Percentiles rank a stretch among this genome's conserved stretches.
These are phyloP conservation scores for Cyphellophora attinorum DNA, from an alignment of 2,329 filamentous ascomycete genomes.

Conservation along the genomic window DNA sequence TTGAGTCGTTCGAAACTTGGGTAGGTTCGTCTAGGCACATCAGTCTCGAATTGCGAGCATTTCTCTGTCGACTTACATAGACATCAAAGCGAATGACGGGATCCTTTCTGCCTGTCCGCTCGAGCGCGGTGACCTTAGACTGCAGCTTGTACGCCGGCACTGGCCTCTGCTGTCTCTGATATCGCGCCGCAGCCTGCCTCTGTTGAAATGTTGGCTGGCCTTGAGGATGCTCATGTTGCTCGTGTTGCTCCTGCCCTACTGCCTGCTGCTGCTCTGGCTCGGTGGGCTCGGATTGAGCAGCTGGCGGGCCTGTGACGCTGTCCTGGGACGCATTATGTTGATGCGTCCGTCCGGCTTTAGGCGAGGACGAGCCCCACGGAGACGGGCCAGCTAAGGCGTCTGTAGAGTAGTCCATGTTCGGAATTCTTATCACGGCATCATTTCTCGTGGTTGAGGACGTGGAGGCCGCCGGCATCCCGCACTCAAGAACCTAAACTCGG, in stretches of 20 bases:
- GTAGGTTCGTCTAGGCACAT: constrained; percentile 97
- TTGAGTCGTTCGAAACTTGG: constrained; percentile 92
- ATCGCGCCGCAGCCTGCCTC: constrained; percentile 33
- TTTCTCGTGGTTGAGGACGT: too few relatives aligned
- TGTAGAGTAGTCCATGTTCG: constrained; percentile 58
- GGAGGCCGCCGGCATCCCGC: too few relatives aligned
- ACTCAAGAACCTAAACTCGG: too few relatives aligned
- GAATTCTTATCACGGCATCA: too few relatives aligned
- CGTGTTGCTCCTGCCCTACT: neutral
- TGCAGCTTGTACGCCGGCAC: constrained; percentile 75
- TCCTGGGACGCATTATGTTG: constrained; percentile 15
- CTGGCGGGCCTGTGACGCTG: too few relatives aligned
- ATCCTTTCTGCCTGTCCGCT: constrained; percentile 90
- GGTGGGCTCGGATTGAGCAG: constrained; percentile 11
- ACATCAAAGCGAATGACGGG: constrained; percentile 92
- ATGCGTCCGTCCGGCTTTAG: constrained; percentile 38
- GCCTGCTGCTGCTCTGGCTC: constrained; percentile 22
- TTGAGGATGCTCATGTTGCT: constrained; percentile 2
- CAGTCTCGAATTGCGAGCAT: too few relatives aligned
- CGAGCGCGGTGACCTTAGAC: constrained; percentile 87
- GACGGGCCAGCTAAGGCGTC: constrained; percentile 50
- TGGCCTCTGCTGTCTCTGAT: constrained; percentile 37
- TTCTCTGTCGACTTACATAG: constrained; percentile 61
- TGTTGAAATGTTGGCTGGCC: constrained; percentile 15
- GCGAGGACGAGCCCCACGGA: constrained; percentile 55